Percentiles rank a stretch among this genome's conserved stretches.
These are phyloP conservation scores for Phytophthora hybrid DNA, from an alignment of 352 stramenopile genomes.

Conservation along the genomic window DNA sequence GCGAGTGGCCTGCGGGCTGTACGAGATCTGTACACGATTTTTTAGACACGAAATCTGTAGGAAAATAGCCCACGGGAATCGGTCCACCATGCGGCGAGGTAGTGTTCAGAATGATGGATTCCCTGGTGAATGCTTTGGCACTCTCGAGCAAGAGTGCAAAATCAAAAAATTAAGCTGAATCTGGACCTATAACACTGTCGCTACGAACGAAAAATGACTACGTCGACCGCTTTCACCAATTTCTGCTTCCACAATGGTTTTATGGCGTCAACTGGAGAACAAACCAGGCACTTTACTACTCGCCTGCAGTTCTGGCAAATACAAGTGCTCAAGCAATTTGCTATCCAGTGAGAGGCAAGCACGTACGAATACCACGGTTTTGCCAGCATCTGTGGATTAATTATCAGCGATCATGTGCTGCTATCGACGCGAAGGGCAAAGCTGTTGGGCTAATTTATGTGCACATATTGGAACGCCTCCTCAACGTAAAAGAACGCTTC, in stretches of 20 bases:
- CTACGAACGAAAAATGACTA: conserved; percentile 30
- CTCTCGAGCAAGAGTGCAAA: background rate
- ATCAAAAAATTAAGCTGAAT: background rate
- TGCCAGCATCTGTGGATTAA: conserved; percentile 26
- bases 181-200: background rate
- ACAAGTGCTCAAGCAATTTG: conserved; percentile 9
- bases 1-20: no score
- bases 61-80: no score
- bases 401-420: conserved; percentile 10
- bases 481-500: conserved; percentile 1
- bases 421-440: background rate
- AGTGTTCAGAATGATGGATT: conserved; percentile 38
- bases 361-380: background rate
- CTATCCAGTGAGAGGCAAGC: background rate
- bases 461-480: conserved; percentile 7
- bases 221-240: conserved; percentile 45
- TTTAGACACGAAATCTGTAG: no score
- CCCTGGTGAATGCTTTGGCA: conserved; percentile 5
- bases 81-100: conserved; percentile 15
- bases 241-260: conserved; percentile 38
- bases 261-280: conserved; percentile 25
- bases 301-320: conserved; percentile 8
- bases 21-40: no score
- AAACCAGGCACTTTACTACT: conserved; percentile 38
- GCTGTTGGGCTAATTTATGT: conserved; percentile 5